Conservation (phyloP, 2,329 filamentous ascomycete genomes). For the Bipolaris victoriae region DNA sequence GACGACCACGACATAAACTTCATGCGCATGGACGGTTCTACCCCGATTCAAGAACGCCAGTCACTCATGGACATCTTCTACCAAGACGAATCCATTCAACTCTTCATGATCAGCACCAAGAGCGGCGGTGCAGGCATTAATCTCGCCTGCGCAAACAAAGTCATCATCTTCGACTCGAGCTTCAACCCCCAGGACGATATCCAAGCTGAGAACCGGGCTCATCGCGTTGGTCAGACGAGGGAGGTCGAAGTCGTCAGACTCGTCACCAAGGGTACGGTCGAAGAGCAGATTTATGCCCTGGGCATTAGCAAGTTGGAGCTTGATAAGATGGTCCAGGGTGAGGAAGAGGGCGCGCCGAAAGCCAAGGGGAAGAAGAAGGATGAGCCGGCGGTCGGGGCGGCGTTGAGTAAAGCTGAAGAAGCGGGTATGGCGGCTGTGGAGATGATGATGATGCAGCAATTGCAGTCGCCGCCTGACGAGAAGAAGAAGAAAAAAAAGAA, state of each 20-base stretch:
- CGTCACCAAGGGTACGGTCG: conserved; percentile 80
- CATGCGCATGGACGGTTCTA: conserved; percentile 85
- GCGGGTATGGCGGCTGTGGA: conserved; percentile 45
- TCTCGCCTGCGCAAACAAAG: conserved; percentile 92
- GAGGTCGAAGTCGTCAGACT: conserved; percentile 90
- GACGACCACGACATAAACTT: conserved; percentile 74
- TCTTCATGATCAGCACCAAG: conserved; percentile 91
- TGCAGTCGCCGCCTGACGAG: conserved; percentile 18
- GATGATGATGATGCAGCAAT: conserved; percentile 50
- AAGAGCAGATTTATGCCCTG: conserved; percentile 90
- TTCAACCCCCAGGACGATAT: conserved; percentile 98
- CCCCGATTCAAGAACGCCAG: conserved; percentile 82
- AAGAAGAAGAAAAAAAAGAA: conserved; percentile 3
- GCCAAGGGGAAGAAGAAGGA: conserved; percentile 26
- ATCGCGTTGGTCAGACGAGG: conserved; percentile 88
- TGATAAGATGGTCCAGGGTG: conserved; percentile 74
- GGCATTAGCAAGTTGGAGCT: conserved; percentile 93
- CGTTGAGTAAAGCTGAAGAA: conserved; percentile 46
- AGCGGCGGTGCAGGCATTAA: conserved; percentile 98
- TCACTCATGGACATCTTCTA: conserved; percentile 88
- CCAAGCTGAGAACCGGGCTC: conserved; percentile 96
- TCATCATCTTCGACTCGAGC: conserved; percentile 95
- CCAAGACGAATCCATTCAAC: conserved; percentile 74
- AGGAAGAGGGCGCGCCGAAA: conserved; percentile 53
- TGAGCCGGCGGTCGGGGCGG: conserved; percentile 20